Evolutionary conservation across 2,329 filamentous ascomycete genomes (phyloP).

Genomic region (Dactylellina drechsleri): DNA sequence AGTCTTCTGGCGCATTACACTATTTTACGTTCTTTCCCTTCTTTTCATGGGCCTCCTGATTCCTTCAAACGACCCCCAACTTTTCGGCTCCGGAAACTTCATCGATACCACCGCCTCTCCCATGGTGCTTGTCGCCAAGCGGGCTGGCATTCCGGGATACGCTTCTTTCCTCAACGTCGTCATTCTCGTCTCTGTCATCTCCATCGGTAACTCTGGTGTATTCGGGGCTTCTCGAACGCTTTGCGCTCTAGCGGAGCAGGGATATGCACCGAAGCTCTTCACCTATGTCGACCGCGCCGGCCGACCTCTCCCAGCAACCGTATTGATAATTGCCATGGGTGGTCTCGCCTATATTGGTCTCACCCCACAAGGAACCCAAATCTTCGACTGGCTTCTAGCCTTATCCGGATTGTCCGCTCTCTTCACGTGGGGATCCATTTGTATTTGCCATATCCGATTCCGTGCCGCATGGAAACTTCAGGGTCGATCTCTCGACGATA

Average conservation of each 20-base stretch:
- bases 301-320: conserved; percentile 67
- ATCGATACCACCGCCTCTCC: conserved; percentile 61
- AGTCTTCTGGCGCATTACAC: conserved; percentile 65
- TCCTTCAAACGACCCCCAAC: conserved; percentile 59
- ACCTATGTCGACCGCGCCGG: conserved; percentile 70
- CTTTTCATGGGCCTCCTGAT: conserved; percentile 64
- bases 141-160: conserved; percentile 66
- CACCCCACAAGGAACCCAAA: conserved; percentile 64
- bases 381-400: conserved; percentile 74
- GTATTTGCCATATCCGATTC: conserved; percentile 75
- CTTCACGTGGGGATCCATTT: conserved; percentile 75
- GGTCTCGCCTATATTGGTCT: conserved; percentile 66
- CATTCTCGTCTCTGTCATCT: conserved; percentile 67
- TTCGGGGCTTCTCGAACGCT: conserved; percentile 71
- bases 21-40: conserved; percentile 65
- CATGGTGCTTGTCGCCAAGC: conserved; percentile 67
- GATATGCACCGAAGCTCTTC: conserved; percentile 69
- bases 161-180: conserved; percentile 69
- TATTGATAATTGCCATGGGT: conserved; percentile 65
- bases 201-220: conserved; percentile 66
- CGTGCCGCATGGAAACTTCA: conserved; percentile 70
- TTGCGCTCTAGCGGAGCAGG: conserved; percentile 70
- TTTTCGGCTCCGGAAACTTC: conserved; percentile 57
- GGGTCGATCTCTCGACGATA: conserved; percentile 71
- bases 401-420: conserved; percentile 72